Conservation (phyloP, 257 asterid genomes). For the Perilla frutescens region DNA sequence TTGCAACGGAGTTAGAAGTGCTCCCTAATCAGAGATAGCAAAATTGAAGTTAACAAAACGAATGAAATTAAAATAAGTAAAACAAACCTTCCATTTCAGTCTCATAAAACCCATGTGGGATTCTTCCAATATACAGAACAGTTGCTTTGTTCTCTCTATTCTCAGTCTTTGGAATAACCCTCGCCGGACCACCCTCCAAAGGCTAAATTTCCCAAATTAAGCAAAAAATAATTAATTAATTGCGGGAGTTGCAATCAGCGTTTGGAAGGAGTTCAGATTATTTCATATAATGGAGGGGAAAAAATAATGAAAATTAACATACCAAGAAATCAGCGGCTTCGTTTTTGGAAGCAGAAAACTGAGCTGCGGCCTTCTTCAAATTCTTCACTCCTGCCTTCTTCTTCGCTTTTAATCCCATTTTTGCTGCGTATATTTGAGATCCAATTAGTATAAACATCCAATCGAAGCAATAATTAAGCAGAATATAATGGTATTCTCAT, state of each 20-base stretch:
- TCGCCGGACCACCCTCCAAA: conserved; percentile 78
- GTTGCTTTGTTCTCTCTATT: conserved; percentile 62
- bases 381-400: conserved; percentile 46
- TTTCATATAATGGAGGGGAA: not conserved
- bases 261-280: not conserved
- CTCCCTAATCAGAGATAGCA: not conserved
- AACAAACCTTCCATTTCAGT: conserved; percentile 85
- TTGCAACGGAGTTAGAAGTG: not conserved
- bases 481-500: not conserved
- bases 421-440: conserved; percentile 5
- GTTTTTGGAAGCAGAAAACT: conserved; percentile 51
- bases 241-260: not conserved
- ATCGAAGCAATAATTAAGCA: not conserved
- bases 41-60: not conserved
- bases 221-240: not conserved
- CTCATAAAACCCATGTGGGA: conserved; percentile 98
- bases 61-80: not conserved
- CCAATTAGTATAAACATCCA: not conserved
- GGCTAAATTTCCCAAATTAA: conserved; percentile 50
- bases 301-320: not conserved
- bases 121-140: conserved; percentile 84
- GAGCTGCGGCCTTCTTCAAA: conserved; percentile 57
- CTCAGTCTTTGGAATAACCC: conserved; percentile 51
- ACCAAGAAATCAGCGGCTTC: conserved; percentile 71
- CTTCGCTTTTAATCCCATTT: conserved; percentile 61